These are phyloP conservation scores for Avicennia marina DNA, from an alignment of 257 asterid genomes.

Conservation along the genomic window DNA sequence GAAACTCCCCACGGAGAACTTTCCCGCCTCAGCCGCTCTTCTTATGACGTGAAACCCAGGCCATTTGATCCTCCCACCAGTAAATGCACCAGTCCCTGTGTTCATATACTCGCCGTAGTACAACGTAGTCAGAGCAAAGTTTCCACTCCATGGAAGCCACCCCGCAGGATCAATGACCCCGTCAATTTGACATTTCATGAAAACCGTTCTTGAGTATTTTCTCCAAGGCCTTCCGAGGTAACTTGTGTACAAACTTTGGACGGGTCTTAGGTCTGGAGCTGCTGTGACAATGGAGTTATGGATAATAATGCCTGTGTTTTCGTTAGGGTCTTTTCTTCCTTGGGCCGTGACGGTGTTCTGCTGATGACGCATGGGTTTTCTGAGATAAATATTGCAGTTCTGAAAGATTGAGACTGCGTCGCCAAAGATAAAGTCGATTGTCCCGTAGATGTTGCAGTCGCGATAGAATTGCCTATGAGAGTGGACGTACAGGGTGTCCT, in stretches of 20 bases:
- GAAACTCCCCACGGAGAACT: constrained; percentile 42
- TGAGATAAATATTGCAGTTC: constrained; percentile 38
- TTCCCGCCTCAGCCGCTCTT: constrained; percentile 28
- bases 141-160: constrained; percentile 58
- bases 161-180: constrained; percentile 42
- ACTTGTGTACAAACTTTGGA: constrained; percentile 10
- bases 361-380: constrained; percentile 34
- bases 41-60: constrained; percentile 40
- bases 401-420: constrained; percentile 49
- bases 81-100: constrained; percentile 38
- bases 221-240: constrained; percentile 67
- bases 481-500: constrained; percentile 57
- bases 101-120: constrained; percentile 60
- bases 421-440: constrained; percentile 61
- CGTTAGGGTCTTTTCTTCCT: constrained; percentile 35
- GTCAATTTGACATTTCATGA: constrained; percentile 29
- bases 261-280: constrained; percentile 18
- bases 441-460: constrained; percentile 47
- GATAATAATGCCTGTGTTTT: constrained; percentile 49
- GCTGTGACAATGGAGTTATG: constrained; percentile 38
- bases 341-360: constrained; percentile 58
- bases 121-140: constrained; percentile 35
- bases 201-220: constrained; percentile 40
- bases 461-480: constrained; percentile 57
- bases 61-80: constrained; percentile 46